phyloP scores from a whole-genome alignment of 2,329 filamentous ascomycete species.

The Kalmusia sp. region DNA sequence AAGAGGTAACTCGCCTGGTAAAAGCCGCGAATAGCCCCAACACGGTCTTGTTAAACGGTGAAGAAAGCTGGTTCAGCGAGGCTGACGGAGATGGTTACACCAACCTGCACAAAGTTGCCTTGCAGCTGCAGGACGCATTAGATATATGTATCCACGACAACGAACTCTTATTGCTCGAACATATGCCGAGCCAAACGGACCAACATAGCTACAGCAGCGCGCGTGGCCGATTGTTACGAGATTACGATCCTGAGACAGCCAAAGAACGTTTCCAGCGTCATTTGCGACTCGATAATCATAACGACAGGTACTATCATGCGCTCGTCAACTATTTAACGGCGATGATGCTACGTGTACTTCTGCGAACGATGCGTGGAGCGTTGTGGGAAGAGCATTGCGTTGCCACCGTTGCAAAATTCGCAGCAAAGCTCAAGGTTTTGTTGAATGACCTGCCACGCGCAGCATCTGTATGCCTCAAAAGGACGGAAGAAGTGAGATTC shows the following conservation, averaged over 20 bases:
- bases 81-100: constrained; percentile 1
- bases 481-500: constrained; percentile 1
- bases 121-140: constrained; percentile 1
- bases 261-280: constrained; percentile 4
- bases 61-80: background rate
- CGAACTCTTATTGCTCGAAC: background rate
- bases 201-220: constrained; percentile 1
- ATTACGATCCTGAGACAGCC: constrained; percentile 2
- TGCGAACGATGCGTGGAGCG: background rate
- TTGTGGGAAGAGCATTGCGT: constrained; percentile 3
- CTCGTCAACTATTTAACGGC: background rate
- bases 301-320: background rate
- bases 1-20: background rate
- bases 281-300: background rate
- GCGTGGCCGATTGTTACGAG: background rate
- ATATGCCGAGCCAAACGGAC: constrained; percentile 4
- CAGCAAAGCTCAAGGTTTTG: constrained; percentile 3
- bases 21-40: background rate
- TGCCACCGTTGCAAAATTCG: background rate
- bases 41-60: background rate
- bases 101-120: constrained; percentile 1
- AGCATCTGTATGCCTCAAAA: background rate
- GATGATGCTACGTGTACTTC: background rate
- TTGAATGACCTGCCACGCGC: background rate
- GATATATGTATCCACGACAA: constrained; percentile 4